phyloP scores from a whole-genome alignment of 768 basidiomycete species.

The Phlebiopsis flavidoalba region DNA sequence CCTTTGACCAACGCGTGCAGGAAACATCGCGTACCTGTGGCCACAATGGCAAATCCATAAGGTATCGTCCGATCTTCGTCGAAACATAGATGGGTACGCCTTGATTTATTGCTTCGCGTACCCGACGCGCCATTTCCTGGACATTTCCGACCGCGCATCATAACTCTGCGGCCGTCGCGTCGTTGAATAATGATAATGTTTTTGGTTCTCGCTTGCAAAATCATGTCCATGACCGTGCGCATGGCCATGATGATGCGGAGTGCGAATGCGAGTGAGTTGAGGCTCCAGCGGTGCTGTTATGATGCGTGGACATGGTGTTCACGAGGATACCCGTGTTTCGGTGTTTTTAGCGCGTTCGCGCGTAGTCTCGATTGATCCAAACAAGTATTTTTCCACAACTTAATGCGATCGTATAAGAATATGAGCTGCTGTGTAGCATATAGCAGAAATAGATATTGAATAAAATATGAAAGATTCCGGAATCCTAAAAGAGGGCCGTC shows the following conservation, averaged over 20 bases:
- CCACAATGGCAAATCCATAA: constrained; percentile 79
- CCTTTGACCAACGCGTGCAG: neutral
- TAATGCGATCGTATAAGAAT: neutral
- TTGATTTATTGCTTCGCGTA: constrained; percentile 26
- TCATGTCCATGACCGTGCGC: constrained; percentile 8
- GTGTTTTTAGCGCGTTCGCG: too few species aligned
- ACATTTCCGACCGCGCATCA: constrained; percentile 20
- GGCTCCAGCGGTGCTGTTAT: neutral
- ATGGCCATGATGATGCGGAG: neutral
- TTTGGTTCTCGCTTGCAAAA: constrained; percentile 31
- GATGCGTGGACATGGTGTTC: neutral
- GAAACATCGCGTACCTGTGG: constrained; percentile 39
- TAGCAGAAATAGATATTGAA: neutral
- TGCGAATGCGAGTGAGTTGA: neutral
- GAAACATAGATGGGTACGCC: constrained; percentile 31
- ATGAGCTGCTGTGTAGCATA: neutral
- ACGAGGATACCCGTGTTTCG: too few species aligned
- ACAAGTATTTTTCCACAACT: neutral
- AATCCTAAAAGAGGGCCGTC: neutral
- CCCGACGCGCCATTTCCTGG: constrained; percentile 17
- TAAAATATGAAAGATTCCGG: neutral
- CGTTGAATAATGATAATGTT: too few species aligned
- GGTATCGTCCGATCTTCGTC: constrained; percentile 47
- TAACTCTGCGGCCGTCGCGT: constrained; percentile 26
- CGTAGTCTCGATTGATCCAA: neutral